Base-by-base conservation (phyloP, 495 filamentous ascomycete species). In the Penicillium maclennaniae region DNA sequence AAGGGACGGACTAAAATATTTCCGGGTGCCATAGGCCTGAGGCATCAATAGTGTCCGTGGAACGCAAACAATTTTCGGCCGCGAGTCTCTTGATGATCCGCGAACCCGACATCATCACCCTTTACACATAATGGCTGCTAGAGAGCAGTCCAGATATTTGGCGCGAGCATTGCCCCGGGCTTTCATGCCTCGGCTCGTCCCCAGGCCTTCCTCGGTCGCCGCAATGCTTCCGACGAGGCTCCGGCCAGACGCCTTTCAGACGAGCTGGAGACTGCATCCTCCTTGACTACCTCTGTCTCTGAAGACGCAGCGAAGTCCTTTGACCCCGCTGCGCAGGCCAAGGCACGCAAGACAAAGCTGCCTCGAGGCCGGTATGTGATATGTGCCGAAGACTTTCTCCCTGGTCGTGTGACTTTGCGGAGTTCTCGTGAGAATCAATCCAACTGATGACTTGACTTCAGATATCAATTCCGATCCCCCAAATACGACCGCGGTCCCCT, bases 401-500 rank as follows among this genome's bases (percentile, higher is more conserved):
- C 38, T 26, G 17, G 23, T 17, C 47, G 43, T 49, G 51, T 42
- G 47, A 56, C 41, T 34, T 34, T 34, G 27, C 21, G 28, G 43
- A 49, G n/a, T 27, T 23, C 45, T 17, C 36, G 36, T 28, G 21
- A 25, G 20, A 21, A 43, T 23, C 28, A 56, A 21, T 44, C 53
- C 49, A 34, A 41, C 59, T 68, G 20, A 44, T 41, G 17, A 42
- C 39, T 43, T 57, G 15, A 34, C 36, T 31, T 16, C 28, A 95
- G 91, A 78, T 98, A 97, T 73, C 87, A 91, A 73, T 97, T 86
- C 71, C 88, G 88, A 41, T 83, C 93, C 38, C 95, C 95, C 38
- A 89, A 92, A 69, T 97, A 88, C 79, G 82, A 95, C 70, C 87
- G 93, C 67, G 93, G 93, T 49, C 91, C 92, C 43, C 79, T 97